These are phyloP conservation scores for Mariannaea sp. DNA, from an alignment of 2,329 filamentous ascomycete genomes.

Conservation along the genomic window DNA sequence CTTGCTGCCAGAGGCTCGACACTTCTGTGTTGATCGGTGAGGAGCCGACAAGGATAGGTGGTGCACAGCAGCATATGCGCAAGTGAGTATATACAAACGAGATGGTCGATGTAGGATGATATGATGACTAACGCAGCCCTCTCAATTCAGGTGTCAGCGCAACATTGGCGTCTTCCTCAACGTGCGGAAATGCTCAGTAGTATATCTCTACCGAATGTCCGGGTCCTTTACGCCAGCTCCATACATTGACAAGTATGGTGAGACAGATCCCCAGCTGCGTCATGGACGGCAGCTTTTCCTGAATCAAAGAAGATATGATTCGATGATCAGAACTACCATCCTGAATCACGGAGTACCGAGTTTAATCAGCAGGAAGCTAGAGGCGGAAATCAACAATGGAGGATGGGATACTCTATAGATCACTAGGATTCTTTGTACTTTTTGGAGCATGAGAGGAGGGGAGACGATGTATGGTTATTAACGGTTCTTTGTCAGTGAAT, in stretches of 20 bases:
- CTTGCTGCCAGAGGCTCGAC: conserved; percentile 79
- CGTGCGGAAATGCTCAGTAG: conserved; percentile 91
- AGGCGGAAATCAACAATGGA: conserved; percentile 95
- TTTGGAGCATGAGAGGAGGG: conserved; percentile 1
- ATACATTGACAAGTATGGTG: conserved; percentile 94
- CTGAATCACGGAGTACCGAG: conserved; percentile 85
- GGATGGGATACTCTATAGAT: conserved; percentile 80
- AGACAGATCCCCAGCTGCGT: conserved; percentile 88
- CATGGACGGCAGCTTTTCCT: conserved; percentile 88
- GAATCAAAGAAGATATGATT: conserved; percentile 93
- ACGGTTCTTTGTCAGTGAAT: neutral
- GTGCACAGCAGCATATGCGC: conserved; percentile 87
- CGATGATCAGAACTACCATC: conserved; percentile 83
- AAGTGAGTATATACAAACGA: conserved; percentile 63
- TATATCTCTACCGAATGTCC: conserved; percentile 81
- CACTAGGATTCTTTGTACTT: neutral
- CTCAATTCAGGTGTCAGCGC: conserved; percentile 72
- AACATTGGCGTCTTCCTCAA: conserved; percentile 95
- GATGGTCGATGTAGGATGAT: neutral
- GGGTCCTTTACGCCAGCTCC: conserved; percentile 88
- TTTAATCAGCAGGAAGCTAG: conserved; percentile 85
- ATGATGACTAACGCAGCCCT: neutral
- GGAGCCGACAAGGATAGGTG: conserved; percentile 65
- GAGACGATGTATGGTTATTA: neutral
- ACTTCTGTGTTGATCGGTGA: conserved; percentile 47